phyloP scores from a whole-genome alignment of 1,284 basidiomycete species.

The Puccinia triticina region DNA sequence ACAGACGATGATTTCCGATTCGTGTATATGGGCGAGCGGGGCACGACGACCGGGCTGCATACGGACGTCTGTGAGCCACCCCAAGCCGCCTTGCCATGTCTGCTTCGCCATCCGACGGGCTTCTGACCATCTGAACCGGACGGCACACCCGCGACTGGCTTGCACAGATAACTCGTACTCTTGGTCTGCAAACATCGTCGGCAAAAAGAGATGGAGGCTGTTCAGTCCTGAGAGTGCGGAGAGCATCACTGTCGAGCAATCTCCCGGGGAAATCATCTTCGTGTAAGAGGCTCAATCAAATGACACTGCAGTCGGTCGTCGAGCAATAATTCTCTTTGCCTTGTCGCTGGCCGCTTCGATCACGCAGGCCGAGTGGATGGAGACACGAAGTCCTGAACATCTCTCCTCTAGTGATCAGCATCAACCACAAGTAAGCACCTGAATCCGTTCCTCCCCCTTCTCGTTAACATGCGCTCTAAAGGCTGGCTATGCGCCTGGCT shows the following conservation, averaged over 20 bases:
- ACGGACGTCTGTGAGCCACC: constrained; percentile 63
- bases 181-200: constrained; percentile 66
- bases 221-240: constrained; percentile 63
- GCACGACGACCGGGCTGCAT: constrained; percentile 63
- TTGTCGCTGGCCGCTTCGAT: constrained; percentile 53
- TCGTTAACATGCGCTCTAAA: background rate
- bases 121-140: background rate
- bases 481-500: background rate
- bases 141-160: too few relatives aligned
- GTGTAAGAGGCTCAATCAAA: constrained; percentile 54
- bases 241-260: constrained; percentile 55
- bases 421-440: constrained; percentile 62
- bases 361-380: constrained; percentile 52
- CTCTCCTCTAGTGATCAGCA: constrained; percentile 49
- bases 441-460: constrained; percentile 49
- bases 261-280: constrained; percentile 54
- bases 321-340: background rate
- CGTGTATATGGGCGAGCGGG: constrained; percentile 62
- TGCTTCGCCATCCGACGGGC: too few relatives aligned
- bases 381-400: constrained; percentile 42
- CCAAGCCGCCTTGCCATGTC: background rate
- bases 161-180: constrained; percentile 64
- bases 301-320: constrained; percentile 52
- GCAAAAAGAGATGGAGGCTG: constrained; percentile 66
- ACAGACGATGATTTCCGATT: constrained; percentile 58